Evolutionary conservation across 352 stramenopile species (phyloP).

Genomic region (Aphanomyces stellatus): DNA sequence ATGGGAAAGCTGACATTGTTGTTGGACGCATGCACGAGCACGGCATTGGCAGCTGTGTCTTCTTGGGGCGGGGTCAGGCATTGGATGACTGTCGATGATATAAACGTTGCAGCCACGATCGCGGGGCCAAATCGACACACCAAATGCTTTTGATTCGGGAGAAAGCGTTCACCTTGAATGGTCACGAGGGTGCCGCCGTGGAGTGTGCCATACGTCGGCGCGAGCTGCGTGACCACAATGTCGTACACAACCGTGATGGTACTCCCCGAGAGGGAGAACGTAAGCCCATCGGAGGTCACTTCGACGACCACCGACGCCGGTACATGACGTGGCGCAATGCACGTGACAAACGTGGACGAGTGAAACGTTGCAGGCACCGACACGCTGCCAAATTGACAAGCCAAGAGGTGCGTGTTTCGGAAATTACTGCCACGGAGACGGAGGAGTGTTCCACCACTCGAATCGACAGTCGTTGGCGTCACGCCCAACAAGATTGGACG

Average conservation of each 20-base stretch:
- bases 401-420: conserved; percentile 48
- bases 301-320: conserved; percentile 58
- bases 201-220: conserved; percentile 57
- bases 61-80: conserved; percentile 50
- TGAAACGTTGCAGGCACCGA: conserved; percentile 41
- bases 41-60: conserved; percentile 26
- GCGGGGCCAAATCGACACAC: conserved; percentile 73
- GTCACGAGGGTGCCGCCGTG: conserved; percentile 74
- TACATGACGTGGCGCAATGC: conserved; percentile 40
- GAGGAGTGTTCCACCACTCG: conserved; percentile 52
- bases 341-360: conserved; percentile 42
- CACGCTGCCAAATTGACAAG: conserved; percentile 77
- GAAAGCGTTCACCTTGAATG: conserved; percentile 80
- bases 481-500: not conserved
- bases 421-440: conserved; percentile 75
- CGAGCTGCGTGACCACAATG: conserved; percentile 53
- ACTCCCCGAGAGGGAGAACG: conserved; percentile 47
- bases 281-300: conserved; percentile 63
- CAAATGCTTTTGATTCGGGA: conserved; percentile 29
- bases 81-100: conserved; percentile 60
- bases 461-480: conserved; percentile 4
- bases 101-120: conserved; percentile 40
- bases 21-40: conserved; percentile 48
- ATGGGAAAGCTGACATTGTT: conserved; percentile 53
- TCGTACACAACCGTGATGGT: conserved; percentile 70